phyloP scores from a whole-genome alignment of 2,329 filamentous ascomycete genomes.

The Aspergillus spinulosporus region DNA sequence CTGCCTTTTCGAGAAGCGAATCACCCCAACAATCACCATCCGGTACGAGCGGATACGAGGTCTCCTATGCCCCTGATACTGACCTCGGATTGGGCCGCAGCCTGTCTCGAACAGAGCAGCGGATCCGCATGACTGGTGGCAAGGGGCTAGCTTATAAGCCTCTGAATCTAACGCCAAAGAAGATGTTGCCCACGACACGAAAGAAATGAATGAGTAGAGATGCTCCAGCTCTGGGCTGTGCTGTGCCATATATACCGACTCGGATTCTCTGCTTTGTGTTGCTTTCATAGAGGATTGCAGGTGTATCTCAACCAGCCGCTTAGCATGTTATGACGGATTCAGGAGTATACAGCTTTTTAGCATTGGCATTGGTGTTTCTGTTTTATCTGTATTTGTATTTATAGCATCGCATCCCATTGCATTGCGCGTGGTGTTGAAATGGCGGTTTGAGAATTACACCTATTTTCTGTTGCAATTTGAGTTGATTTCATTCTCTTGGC shows the following conservation, averaged over 20 bases:
- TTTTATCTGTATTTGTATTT: not conserved
- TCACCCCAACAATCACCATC: conserved; percentile 30
- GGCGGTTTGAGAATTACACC: too few relatives aligned
- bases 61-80: conserved; percentile 42
- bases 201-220: conserved; percentile 8
- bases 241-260: too few relatives aligned
- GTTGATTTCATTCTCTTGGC: too few relatives aligned
- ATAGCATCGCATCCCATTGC: not conserved
- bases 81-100: conserved; percentile 41
- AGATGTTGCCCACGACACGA: conserved; percentile 19
- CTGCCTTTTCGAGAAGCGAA: conserved; percentile 28
- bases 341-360: not conserved
- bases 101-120: conserved; percentile 46
- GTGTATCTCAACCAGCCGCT: too few relatives aligned
- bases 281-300: too few relatives aligned
- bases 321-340: too few relatives aligned
- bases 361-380: not conserved
- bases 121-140: conserved; percentile 45
- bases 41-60: conserved; percentile 41
- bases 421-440: not conserved
- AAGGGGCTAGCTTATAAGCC: conserved; percentile 46
- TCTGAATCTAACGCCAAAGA: conserved; percentile 31
- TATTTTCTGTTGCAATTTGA: too few relatives aligned
- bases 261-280: too few relatives aligned
- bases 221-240: too few relatives aligned